phyloP scores from a whole-genome alignment of 2,329 filamentous ascomycete species.

The Paracamarosporium sp. region DNA sequence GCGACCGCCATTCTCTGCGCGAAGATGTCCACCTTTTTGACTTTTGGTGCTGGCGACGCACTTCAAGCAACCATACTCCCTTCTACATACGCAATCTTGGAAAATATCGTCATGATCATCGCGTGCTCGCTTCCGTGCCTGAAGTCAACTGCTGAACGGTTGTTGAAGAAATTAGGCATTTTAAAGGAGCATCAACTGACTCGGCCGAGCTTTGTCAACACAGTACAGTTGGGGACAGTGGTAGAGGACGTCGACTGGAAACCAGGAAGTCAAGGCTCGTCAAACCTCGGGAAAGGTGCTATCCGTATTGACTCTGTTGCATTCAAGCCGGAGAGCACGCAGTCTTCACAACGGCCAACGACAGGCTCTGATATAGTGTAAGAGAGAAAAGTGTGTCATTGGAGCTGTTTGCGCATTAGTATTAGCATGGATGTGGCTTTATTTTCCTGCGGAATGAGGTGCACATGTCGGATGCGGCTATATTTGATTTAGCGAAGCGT shows the following conservation, averaged over 20 bases:
- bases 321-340: conserved; percentile 16
- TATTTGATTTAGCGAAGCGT: not conserved
- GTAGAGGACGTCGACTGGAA: conserved; percentile 11
- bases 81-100: conserved; percentile 32
- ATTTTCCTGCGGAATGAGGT: too few relatives aligned
- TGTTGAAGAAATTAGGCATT: conserved; percentile 26
- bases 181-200: conserved; percentile 24
- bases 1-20: conserved; percentile 28
- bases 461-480: not conserved
- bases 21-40: conserved; percentile 33
- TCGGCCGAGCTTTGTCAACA: conserved; percentile 26
- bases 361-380: not conserved
- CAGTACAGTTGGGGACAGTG: conserved; percentile 2
- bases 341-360: not conserved
- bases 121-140: conserved; percentile 31
- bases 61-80: conserved; percentile 33
- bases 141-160: conserved; percentile 26
- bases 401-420: not conserved
- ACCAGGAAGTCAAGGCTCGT: conserved; percentile 12
- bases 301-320: conserved; percentile 22
- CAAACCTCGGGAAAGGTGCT: conserved; percentile 10
- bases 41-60: conserved; percentile 29
- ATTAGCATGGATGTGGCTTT: too few relatives aligned
- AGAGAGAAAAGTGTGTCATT: not conserved
- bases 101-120: conserved; percentile 37